Base-by-base conservation (phyloP, 768 basidiomycete species). In the Termitomyces titanicus region DNA sequence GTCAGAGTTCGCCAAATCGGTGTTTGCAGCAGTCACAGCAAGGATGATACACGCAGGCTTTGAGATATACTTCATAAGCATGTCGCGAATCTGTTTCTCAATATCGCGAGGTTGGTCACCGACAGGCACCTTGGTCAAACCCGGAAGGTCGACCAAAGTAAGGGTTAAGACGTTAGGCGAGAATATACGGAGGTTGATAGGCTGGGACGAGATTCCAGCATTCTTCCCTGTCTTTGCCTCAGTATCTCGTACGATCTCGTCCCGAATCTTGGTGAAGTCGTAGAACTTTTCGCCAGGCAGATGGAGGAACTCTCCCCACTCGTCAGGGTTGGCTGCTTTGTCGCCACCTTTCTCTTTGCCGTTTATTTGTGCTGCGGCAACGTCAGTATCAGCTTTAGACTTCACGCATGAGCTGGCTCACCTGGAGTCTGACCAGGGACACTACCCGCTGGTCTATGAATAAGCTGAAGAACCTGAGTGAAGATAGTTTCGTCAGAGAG, bases 241-340 rank as follows among this genome's bases (percentile, higher is more conserved):
- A 1, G 97, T 99, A 70, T 99, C 97, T 60, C 87, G 85, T 29
- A 98, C 82, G 61, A 99, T 99, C 73, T 99, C 97, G 38, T 89
- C 92, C 55, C 96, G 80, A 68, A 98, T 97, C 79, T 97, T 95
- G 72, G 85, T 80, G 75, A 99, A 99, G 76, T 99, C 96, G 70
- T 88, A 92, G 74, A 98, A 95, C 74, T 98, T 99, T 76, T 98
- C 91, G 56, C 91, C 90, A 0, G 96, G 97, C 37, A 98, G 81
- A 64, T 94, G 94, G 29, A 98, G 78, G 80, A 99, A 99, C 73
- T 99, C 97, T 63, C 96, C 97, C 97, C 97, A 99, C 72, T 98
- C 97, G 63, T 97, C 86, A 53, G 85, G 78, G 69, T 98, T 98
- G 71, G 89, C 92, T 27, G 82, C 77, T 58, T 88, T 85, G 74